Base-by-base conservation (phyloP, 2,329 filamentous ascomycete species). In the Pyrenophora tritici-repentis region DNA sequence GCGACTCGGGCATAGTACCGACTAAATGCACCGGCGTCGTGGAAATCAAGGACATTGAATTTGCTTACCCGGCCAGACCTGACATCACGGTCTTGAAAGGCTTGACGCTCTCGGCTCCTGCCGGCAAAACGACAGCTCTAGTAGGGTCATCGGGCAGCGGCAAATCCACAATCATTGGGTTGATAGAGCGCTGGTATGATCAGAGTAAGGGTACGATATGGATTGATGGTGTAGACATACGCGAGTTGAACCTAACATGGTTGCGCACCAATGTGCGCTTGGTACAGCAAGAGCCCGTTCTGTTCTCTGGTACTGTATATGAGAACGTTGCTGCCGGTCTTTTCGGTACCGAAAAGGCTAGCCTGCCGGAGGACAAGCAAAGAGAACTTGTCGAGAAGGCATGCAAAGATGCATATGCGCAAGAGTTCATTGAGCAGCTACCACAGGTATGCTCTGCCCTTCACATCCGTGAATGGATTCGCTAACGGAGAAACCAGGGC, bases 131-230 rank as follows among this genome's bases (percentile, higher is more conserved):
- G 1, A 97, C 92, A 5, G 94, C 94, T 2, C 78, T 99, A 3
- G 94, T 99, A 6, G 94, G 94, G 47, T 89, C 93, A 0, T 97
- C 92, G 17, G 94, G 94, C 3, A 95, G 89, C 32, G 94, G 94
- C 32, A 99, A 97, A 77, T 92, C 87, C 66, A 97, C 93, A 0
- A 91, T 97, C 56, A 86, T 97, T 24, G 93, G 92, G 8, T 79
- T 1, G 34, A 51, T 46, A 31, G 86, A 97, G 83, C 87, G 67
- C 14, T 75, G 75, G 61, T 78, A 76, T 29, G 61, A 74, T 35
- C 62, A 65, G 2, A 47, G 47, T 6, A 56, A 42, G 18, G 71
- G 73, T 8, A 50, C 33, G 2, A 59, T 71, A 32, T 36, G 46
- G 31, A 54, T 72, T 5, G 63, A 72, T 47, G 75, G 73, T 5